A percentile compares a stretch with the other conserved stretches of the same genome.
These are phyloP conservation scores for Amanita molliuscula DNA, from an alignment of 768 basidiomycete genomes.

Conservation along the genomic window DNA sequence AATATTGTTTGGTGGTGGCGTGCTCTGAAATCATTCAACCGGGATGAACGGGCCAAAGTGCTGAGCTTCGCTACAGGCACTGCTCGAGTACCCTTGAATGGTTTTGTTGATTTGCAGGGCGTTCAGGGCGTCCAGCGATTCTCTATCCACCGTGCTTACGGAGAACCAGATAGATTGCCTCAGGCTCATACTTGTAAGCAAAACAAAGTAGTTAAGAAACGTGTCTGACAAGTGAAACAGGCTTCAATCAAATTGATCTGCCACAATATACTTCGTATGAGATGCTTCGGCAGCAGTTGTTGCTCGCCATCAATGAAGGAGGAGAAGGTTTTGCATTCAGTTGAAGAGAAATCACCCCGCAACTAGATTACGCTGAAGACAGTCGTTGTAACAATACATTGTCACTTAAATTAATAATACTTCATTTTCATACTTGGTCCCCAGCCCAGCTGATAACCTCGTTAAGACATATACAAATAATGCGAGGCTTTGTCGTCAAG, in stretches of 20 bases:
- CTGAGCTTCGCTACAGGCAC: constrained; percentile 94
- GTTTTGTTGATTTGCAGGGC: constrained; percentile 92
- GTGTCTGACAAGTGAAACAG: constrained; percentile 25
- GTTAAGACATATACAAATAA: constrained; percentile 17
- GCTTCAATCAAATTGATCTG: constrained; percentile 92
- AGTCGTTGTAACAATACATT: not conserved
- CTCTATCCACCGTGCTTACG: constrained; percentile 92
- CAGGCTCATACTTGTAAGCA: constrained; percentile 83
- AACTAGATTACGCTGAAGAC: not conserved
- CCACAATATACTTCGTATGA: constrained; percentile 96
- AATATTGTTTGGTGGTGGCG: constrained; percentile 99
- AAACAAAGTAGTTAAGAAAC: constrained; percentile 6
- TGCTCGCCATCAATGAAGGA: constrained; percentile 92
- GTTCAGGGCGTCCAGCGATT: constrained; percentile 92
- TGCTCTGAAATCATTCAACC: constrained; percentile 92
- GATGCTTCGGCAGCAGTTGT: constrained; percentile 82
- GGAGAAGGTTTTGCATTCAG: constrained; percentile 92
- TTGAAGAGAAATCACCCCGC: constrained; percentile 25
- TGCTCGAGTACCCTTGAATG: constrained; percentile 87
- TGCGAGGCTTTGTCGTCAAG: constrained; percentile 73
- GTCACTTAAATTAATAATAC: not conserved
- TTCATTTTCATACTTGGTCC: not conserved
- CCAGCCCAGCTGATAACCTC: not conserved
- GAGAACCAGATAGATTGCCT: constrained; percentile 73
- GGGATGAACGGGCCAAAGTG: constrained; percentile 94